Evolutionary conservation across 768 basidiomycete genomes (phyloP).

Genomic region (Lactarius hatsudake): DNA sequence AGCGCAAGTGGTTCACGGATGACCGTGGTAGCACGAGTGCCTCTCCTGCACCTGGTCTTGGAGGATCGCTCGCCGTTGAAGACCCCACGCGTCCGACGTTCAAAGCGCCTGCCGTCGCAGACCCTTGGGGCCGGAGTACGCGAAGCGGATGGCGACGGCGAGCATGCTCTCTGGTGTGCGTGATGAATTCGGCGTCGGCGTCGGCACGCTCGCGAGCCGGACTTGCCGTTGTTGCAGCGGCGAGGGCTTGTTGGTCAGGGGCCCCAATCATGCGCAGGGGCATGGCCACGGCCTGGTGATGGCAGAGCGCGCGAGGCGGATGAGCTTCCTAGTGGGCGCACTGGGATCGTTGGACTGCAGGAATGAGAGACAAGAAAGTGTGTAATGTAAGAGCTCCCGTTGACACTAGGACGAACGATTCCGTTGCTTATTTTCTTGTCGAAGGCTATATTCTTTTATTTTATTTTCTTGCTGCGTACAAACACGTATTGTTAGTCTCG

Average conservation of each 20-base stretch:
- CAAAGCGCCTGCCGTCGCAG: slow-evolving; percentile 71
- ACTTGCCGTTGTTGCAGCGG: not conserved
- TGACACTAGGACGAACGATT: not conserved
- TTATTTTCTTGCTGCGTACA: slow-evolving; percentile 13
- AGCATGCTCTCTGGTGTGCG: not conserved
- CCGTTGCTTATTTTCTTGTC: slow-evolving; percentile 5
- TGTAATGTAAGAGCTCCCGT: not conserved
- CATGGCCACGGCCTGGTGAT: not conserved
- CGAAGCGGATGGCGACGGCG: slow-evolving; percentile 43
- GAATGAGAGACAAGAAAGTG: not conserved
- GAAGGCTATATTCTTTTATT: not conserved
- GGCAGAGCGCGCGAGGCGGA: slow-evolving; percentile 25
- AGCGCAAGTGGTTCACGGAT: slow-evolving; percentile 13
- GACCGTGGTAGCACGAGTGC: slow-evolving; percentile 19
- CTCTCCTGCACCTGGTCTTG: slow-evolving; percentile 28
- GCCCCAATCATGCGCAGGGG: not conserved
- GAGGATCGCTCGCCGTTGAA: slow-evolving; percentile 32
- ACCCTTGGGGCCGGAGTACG: slow-evolving; percentile 58
- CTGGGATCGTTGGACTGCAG: slow-evolving; percentile 11
- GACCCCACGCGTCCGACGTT: slow-evolving; percentile 54
- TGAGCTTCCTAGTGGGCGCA: slow-evolving; percentile 26
- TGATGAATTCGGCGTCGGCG: slow-evolving; percentile 13
- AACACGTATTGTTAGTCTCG: slow-evolving; percentile 2
- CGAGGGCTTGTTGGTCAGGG: not conserved
- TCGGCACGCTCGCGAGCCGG: not conserved